Evolutionary conservation across 129 eudicot species (phyloP).

Genomic region (Rutidosis leptorrhynchoides): DNA sequence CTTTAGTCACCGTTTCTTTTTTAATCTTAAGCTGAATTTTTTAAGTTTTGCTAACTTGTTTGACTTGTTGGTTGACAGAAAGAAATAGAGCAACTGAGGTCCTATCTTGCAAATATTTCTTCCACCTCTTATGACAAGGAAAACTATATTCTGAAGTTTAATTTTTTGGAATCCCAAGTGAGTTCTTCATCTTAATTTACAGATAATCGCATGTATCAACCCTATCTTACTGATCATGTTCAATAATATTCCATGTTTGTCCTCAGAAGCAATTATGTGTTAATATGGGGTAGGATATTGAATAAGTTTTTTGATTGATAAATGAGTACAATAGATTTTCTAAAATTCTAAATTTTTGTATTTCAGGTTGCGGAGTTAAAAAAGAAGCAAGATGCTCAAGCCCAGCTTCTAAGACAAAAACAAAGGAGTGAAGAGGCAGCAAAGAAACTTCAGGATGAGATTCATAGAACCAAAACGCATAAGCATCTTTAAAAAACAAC

Average conservation of each 20-base stretch:
- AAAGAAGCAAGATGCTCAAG: constrained; percentile 99
- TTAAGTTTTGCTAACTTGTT: not conserved
- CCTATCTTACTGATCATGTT: no score
- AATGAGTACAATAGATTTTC: not conserved
- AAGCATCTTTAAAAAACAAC: no score
- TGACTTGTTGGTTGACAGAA: constrained; percentile 41
- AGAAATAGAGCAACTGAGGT: constrained; percentile 84
- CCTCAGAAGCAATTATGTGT: not conserved
- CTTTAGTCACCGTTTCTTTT: constrained; percentile 1
- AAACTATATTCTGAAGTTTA: constrained; percentile 84
- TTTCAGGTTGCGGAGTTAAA: constrained; percentile 74
- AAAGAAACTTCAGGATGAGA: constrained; percentile 79
- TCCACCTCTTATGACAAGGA: constrained; percentile 73
- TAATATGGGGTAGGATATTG: not conserved
- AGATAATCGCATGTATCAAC: constrained; percentile 45
- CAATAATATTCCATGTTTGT: no score
- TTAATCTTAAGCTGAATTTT: not conserved
- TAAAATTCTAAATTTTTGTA: not conserved
- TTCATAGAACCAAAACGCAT: constrained; percentile 83
- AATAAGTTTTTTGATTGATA: not conserved
- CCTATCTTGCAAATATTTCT: constrained; percentile 64
- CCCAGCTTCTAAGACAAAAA: constrained; percentile 82
- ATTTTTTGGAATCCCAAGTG: constrained; percentile 83
- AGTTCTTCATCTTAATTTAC: constrained; percentile 23
- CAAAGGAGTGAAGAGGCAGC: constrained; percentile 97